phyloP scores from a whole-genome alignment of 148 eudicot genomes.

The Vaccinium corymbosum region DNA sequence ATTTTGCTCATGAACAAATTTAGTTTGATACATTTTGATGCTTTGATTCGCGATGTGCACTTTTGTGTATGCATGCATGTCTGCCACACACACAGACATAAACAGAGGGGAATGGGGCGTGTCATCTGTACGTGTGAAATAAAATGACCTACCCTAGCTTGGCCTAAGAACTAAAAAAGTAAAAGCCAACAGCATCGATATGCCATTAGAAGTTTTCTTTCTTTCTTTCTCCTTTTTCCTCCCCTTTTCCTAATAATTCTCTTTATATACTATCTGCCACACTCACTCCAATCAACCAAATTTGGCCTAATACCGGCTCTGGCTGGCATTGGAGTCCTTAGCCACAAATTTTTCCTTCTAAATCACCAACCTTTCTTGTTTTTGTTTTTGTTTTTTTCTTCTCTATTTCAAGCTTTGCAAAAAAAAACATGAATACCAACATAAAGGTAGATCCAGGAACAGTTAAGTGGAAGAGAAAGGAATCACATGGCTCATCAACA shows the following conservation, averaged over 20 bases:
- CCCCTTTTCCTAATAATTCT: neutral
- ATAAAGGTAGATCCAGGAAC: conserved; percentile 1
- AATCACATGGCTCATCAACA: conserved; percentile 15
- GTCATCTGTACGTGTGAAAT: too few relatives aligned
- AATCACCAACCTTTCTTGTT: neutral
- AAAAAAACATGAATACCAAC: conserved; percentile 16
- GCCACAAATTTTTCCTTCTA: conserved; percentile 9
- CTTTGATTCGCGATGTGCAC: neutral
- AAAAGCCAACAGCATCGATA: neutral
- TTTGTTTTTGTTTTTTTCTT: neutral
- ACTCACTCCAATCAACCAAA: neutral
- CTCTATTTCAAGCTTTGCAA: neutral
- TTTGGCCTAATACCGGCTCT: neutral
- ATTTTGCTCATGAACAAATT: neutral
- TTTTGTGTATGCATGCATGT: neutral
- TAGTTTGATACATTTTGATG: neutral
- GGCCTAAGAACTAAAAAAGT: neutral
- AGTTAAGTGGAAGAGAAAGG: conserved; percentile 27
- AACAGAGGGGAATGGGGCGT: neutral
- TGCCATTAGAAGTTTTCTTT: neutral
- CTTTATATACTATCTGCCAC: conserved; percentile 3
- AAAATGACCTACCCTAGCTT: neutral
- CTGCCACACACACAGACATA: neutral
- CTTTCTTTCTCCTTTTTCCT: neutral
- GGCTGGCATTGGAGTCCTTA: neutral